Evolutionary conservation across 257 asterid species (phyloP), one percentile per base, ranked within the genome.

Genomic region (Solanum medicagineum): DNA sequence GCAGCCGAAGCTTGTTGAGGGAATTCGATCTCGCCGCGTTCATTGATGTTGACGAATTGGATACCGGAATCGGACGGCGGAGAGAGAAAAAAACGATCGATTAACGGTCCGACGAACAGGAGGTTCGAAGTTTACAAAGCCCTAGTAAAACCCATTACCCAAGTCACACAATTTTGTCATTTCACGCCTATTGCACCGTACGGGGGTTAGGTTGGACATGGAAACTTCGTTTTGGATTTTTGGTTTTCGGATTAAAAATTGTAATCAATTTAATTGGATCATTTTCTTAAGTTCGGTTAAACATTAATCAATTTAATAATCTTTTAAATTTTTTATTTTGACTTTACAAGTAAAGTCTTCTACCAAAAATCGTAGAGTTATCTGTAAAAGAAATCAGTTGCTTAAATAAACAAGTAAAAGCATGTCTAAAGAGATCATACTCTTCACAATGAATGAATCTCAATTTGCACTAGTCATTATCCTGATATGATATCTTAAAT

Each of bases 1-100:
- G 86, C 5, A 87, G 59, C 84, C 90, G 88, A 71, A 94, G 88
- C 83, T 92, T 93, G 83, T 55, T 82, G 75, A 89, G 86, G 15
- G 91, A 81, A 75, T 75, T 91, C 49, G 95, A 90, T 89, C 89
- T 94, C 60, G 85, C 36, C 51, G 89, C 13, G 83, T 89, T 94
- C 98, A 94, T 94, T 16, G 79, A 19, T 12, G 0, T 65, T 45
- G 10, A 44, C 51, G 71, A 51, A 19, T 32, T 1, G 26, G 16
- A 59, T 26, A 77, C 70, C 6, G 80, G 86, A 19, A 26, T 14
- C 20, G 59, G 47, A 10, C 29, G 84, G 32, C 57, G 44, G 20
- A 36, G 42, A 14, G 82, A 26, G 85, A 47, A 42, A 54, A 26
- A 12, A 8, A 63, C 57, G 14, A 17, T 40, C 10, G 80, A 45